These are phyloP conservation scores for Prillingera fragicola DNA, from an alignment of 1,284 basidiomycete species.

Conservation along the genomic window DNA sequence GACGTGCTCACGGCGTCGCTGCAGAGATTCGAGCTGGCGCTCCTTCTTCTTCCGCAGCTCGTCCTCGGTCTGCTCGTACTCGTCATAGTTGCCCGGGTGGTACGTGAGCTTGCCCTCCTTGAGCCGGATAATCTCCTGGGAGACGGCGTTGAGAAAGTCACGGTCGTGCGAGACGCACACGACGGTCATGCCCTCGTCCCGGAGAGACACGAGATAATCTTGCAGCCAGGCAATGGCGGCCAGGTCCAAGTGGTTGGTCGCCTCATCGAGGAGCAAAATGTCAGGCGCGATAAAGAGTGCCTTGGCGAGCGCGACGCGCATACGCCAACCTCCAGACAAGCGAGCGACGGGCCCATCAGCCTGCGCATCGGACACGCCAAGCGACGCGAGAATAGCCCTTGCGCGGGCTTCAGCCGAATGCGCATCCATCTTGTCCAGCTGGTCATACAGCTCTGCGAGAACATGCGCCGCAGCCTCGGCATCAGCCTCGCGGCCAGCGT, in stretches of 20 bases:
- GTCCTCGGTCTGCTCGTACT: slow-evolving; percentile 16
- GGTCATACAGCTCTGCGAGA: slow-evolving; percentile 60
- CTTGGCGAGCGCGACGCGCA: slow-evolving; percentile 53
- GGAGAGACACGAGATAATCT: slow-evolving; percentile 52
- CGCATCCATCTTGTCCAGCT: slow-evolving; percentile 42
- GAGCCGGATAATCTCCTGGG: slow-evolving; percentile 63
- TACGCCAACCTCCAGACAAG: slow-evolving; percentile 67
- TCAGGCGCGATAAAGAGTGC: slow-evolving; percentile 50
- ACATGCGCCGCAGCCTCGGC: slow-evolving; percentile 37
- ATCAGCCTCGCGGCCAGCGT: background rate
- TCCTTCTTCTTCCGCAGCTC: slow-evolving; percentile 50
- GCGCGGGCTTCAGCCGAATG: slow-evolving; percentile 56
- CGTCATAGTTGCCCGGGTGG: slow-evolving; percentile 23
- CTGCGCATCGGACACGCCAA: slow-evolving; percentile 59
- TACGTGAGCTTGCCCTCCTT: slow-evolving; percentile 57
- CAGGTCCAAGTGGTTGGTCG: slow-evolving; percentile 51
- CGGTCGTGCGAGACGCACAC: slow-evolving; percentile 65
- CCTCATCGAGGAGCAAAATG: slow-evolving; percentile 48
- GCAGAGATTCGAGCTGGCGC: slow-evolving; percentile 56
- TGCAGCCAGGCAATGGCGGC: slow-evolving; percentile 52
- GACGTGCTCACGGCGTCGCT: slow-evolving; percentile 55
- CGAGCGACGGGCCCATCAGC: slow-evolving; percentile 52
- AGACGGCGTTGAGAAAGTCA: slow-evolving; percentile 61
- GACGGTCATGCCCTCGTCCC: slow-evolving; percentile 52
- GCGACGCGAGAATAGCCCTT: slow-evolving; percentile 51